Conservation (phyloP, 2,329 filamentous ascomycete genomes). For the Cryphonectria japonica region DNA sequence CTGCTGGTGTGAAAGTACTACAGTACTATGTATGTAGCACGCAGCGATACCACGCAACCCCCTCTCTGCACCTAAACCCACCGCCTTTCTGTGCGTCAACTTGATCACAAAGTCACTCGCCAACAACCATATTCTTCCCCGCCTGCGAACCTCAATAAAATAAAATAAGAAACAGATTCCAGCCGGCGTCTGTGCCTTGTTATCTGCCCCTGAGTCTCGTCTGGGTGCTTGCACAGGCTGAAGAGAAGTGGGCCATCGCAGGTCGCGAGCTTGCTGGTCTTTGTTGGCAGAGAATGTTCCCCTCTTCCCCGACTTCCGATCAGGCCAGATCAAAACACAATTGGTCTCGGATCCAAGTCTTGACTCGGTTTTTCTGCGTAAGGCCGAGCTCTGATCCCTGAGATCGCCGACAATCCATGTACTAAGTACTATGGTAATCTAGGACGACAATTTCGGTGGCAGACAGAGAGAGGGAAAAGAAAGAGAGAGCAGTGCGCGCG, state of each 20-base stretch:
- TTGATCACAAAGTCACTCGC: neutral
- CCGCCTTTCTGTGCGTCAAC: neutral
- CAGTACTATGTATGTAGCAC: neutral
- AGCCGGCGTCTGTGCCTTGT: neutral
- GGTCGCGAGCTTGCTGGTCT: constrained; percentile 20
- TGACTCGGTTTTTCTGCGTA: constrained; percentile 23
- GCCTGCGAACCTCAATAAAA: neutral
- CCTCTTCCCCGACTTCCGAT: constrained; percentile 20
- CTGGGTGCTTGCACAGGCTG: neutral
- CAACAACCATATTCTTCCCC: neutral
- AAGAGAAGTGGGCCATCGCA: neutral
- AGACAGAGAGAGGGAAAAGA: neutral
- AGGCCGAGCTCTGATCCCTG: constrained; percentile 23
- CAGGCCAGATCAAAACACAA: constrained; percentile 20
- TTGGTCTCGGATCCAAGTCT: constrained; percentile 9
- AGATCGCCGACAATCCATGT: constrained; percentile 16
- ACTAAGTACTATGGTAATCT: neutral
- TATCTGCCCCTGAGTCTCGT: neutral
- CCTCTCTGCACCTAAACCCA: neutral
- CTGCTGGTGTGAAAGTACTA: constrained; percentile 12
- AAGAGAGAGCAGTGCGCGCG: constrained; percentile 11
- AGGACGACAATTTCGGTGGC: neutral
- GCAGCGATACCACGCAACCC: constrained; percentile 18
- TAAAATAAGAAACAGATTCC: neutral
- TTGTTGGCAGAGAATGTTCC: constrained; percentile 16